A percentile compares a stretch with the other conserved stretches of the same genome.
These are phyloP conservation scores for Cladophialophora carrionii DNA, from an alignment of 2,329 filamentous ascomycete genomes.

Conservation along the genomic window DNA sequence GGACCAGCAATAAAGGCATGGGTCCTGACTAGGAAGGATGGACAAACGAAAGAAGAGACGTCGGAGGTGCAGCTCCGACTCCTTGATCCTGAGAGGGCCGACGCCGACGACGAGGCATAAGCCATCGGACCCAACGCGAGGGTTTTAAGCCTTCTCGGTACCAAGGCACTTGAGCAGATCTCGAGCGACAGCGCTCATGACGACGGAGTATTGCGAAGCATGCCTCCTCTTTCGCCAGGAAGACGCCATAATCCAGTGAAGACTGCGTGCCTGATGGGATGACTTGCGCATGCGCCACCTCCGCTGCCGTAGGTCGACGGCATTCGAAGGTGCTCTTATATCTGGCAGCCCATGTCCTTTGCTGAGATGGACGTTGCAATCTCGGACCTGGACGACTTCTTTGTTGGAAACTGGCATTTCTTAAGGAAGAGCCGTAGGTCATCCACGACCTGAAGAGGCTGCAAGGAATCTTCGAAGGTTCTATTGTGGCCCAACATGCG, in stretches of 20 bases:
- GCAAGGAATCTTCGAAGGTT: background rate
- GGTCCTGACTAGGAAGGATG: slow-evolving; percentile 7
- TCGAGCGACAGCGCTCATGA: background rate
- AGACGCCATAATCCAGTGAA: background rate
- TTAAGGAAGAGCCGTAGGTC: too few species aligned
- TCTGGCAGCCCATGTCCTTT: too few species aligned
- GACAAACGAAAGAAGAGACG: background rate
- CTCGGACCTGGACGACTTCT: too few species aligned
- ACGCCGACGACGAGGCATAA: slow-evolving; percentile 20
- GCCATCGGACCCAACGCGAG: background rate
- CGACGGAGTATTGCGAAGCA: background rate
- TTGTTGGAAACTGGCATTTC: too few species aligned
- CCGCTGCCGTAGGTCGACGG: too few species aligned
- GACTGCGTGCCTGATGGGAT: background rate
- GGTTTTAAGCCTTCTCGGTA: background rate
- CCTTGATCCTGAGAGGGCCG: slow-evolving; percentile 20
- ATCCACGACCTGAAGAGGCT: too few species aligned
- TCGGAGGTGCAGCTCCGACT: slow-evolving; percentile 25
- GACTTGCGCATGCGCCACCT: too few species aligned
- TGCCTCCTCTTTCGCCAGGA: background rate
- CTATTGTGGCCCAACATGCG: background rate
- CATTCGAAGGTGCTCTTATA: too few species aligned
- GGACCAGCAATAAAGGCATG: slow-evolving; percentile 13
- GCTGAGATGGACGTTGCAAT: too few species aligned
- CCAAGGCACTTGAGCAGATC: background rate